Conservation (phyloP, 108 stramenopile species). For the Nitzschia palea region DNA sequence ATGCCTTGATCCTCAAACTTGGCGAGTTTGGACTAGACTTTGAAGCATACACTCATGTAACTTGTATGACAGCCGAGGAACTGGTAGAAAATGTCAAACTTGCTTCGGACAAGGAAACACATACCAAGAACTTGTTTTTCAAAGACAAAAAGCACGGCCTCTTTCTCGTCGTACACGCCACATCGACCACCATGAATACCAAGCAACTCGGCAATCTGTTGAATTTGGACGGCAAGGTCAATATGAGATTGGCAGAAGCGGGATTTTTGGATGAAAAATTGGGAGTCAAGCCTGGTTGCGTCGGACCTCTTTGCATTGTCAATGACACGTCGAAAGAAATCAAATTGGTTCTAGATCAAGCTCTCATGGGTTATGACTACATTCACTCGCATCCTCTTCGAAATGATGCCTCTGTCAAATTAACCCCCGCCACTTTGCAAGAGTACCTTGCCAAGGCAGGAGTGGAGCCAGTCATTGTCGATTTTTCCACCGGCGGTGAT, state of each 20-base stretch:
- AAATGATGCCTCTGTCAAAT: conserved; percentile 81
- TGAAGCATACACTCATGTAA: conserved; percentile 58
- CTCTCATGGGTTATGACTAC: conserved; percentile 42
- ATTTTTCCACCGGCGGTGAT: conserved; percentile 43
- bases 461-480: conserved; percentile 62
- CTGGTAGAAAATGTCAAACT: conserved; percentile 75
- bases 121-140: conserved; percentile 91
- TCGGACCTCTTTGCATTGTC: conserved; percentile 83
- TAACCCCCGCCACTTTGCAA: conserved; percentile 64
- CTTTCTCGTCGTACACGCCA: conserved; percentile 66
- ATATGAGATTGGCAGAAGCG: conserved; percentile 87
- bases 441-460: conserved; percentile 56
- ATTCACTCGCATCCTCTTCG: conserved; percentile 90
- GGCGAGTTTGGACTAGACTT: conserved; percentile 51
- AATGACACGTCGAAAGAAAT: conserved; percentile 51
- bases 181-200: conserved; percentile 66
- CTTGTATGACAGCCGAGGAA: conserved; percentile 75
- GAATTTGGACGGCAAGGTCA: conserved; percentile 87
- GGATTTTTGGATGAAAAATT: conserved; percentile 62
- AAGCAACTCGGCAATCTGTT: conserved; percentile 80
- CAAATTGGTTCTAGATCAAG: conserved; percentile 83
- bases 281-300: conserved; percentile 81
- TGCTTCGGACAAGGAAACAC: conserved; percentile 54
- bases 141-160: conserved; percentile 91
- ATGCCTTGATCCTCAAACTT: conserved; percentile 66